These are phyloP conservation scores for Malassezia sympodialis DNA, from an alignment of 1,284 basidiomycete genomes.

Conservation along the genomic window DNA sequence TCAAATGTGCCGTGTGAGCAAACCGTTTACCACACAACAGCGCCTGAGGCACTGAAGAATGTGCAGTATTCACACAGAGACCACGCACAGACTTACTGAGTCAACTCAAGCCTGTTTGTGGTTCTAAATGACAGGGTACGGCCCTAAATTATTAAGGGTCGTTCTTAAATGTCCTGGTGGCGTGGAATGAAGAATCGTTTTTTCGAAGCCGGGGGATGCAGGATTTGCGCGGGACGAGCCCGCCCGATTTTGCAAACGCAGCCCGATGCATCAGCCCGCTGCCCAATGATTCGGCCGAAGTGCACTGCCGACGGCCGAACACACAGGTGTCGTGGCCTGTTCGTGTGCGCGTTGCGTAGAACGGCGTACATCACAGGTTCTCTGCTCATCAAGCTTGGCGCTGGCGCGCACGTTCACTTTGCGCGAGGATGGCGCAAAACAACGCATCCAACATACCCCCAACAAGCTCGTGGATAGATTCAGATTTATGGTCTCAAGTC, in stretches of 20 bases:
- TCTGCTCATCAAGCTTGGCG: background rate
- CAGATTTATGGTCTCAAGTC: background rate
- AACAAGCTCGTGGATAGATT: background rate
- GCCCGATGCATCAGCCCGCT: background rate
- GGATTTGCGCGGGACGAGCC: constrained; percentile 2
- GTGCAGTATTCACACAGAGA: background rate
- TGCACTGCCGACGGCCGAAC: background rate
- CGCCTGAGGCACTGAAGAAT: background rate
- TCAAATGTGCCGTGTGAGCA: background rate
- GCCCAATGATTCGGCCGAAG: background rate
- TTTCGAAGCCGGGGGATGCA: background rate
- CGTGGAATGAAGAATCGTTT: constrained; percentile 1
- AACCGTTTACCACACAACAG: background rate
- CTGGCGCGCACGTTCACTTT: background rate
- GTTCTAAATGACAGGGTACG: background rate
- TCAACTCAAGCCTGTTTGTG: background rate
- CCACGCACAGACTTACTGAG: background rate
- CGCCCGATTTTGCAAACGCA: background rate
- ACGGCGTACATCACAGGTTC: background rate
- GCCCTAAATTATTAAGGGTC: background rate
- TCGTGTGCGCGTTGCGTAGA: background rate
- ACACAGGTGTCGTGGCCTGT: background rate
- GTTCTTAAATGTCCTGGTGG: background rate
- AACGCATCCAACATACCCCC: background rate
- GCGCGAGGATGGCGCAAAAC: background rate